Percentiles rank a stretch among this genome's conserved stretches.
Conservation (phyloP, 2,329 filamentous ascomycete genomes). For the Paecilomyces fulvus region DNA sequence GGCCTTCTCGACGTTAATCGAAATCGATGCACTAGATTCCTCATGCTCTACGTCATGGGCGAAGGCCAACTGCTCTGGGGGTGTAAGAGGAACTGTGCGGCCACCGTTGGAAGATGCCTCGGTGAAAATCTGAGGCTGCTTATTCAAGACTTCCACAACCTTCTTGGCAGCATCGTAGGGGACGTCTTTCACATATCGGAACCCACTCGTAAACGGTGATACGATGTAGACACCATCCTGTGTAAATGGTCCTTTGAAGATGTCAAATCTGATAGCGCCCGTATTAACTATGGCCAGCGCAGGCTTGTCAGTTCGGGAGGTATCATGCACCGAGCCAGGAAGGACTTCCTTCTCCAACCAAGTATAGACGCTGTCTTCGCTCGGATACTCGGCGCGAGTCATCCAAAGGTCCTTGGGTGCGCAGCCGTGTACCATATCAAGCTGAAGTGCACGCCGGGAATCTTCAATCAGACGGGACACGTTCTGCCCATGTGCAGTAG, state of each 20-base stretch:
- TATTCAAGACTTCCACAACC: constrained; percentile 54
- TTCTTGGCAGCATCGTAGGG: constrained; percentile 66
- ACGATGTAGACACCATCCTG: constrained; percentile 77
- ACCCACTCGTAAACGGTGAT: constrained; percentile 75
- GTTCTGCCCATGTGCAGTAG: constrained; percentile 64
- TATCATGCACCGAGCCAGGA: constrained; percentile 54
- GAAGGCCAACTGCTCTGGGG: constrained; percentile 37
- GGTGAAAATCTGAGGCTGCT: constrained; percentile 44
- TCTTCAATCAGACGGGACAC: constrained; percentile 61
- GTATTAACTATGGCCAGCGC: constrained; percentile 72
- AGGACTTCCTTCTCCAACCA: constrained; percentile 72
- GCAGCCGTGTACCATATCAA: constrained; percentile 74
- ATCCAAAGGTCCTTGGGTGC: constrained; percentile 76
- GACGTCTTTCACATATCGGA: constrained; percentile 70
- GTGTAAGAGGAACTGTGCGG: constrained; percentile 26
- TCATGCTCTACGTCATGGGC: constrained; percentile 12
- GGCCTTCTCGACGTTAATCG: constrained; percentile 3
- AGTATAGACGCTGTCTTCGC: constrained; percentile 66
- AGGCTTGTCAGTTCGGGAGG: constrained; percentile 51
- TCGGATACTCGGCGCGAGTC: constrained; percentile 65
- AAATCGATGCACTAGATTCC: constrained; percentile 4
- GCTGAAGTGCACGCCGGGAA: constrained; percentile 60
- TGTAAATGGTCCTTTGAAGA: constrained; percentile 87
- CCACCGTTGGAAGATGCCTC: constrained; percentile 10
- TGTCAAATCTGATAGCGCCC: constrained; percentile 86